Base-by-base conservation (phyloP, 805 yeast genomes). In the Starmera amethionina region DNA sequence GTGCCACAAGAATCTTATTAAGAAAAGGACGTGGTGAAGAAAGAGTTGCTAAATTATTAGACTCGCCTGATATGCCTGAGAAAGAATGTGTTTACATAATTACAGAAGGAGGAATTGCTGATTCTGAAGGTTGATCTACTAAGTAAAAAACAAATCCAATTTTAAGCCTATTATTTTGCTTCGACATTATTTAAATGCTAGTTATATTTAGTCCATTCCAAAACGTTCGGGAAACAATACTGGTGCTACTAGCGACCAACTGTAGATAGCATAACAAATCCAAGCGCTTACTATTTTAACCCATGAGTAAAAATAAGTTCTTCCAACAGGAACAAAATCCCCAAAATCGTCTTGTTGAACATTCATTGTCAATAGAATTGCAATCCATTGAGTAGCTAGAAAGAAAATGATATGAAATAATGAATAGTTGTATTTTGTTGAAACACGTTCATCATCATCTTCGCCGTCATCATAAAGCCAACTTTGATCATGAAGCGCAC, bases 351-450 rank as follows among this genome's bases (percentile, higher is more conserved):
- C 93, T 43, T 77, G 79, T 38, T 84, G 79, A 30, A 93, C 97
- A 54, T 89, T 90, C 62, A 90, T 84, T 0, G 98, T 93, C 41
- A 93, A 69, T 44, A 93, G 68, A 1, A 96, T 87, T 1, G 97
- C 96, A 34, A 89, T 88, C 75, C 95, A 94, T 60, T 90, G 97
- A 2, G 98, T 90, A 0, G 98, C 98, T 45, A 93, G 67, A 58
- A 93, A 79, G 69, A 93, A 93, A 27, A 93, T 85, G 29, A 90
- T 57, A 59, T 93, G 98, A 70, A 93, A 93, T 36, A 90, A 64
- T 6, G 86, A 70, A 60, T 89, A 89, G 60, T 85, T 87, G 65
- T 89, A 89, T 56, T 79, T 81, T 1, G 90, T 86, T 36, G 71
- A 66, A 36, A 62, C 60, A 44, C 69, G 60, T 48, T 80, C 85